Conservation (phyloP, 768 basidiomycete species). For the Boletus reticulatus region DNA sequence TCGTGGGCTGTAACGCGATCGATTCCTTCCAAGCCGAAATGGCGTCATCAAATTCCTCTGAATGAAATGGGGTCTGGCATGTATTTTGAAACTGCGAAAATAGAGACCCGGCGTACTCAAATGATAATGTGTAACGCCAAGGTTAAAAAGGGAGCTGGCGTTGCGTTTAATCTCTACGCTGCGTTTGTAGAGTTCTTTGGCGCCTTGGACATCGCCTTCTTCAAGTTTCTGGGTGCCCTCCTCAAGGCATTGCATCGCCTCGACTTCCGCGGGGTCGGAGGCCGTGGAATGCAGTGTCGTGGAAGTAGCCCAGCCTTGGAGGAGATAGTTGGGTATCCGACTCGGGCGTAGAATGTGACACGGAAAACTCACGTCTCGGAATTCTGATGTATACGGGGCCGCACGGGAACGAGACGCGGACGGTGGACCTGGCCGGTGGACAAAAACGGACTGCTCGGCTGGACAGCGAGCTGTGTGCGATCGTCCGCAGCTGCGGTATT, state of each 20-base stretch:
- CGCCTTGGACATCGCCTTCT: slow-evolving; percentile 80
- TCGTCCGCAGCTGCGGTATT: slow-evolving; percentile 23
- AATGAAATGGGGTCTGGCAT: slow-evolving; percentile 13
- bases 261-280: slow-evolving; percentile 77
- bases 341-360: slow-evolving; percentile 5
- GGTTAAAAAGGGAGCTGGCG: slow-evolving; percentile 81
- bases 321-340: slow-evolving; percentile 1
- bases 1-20: slow-evolving; percentile 75
- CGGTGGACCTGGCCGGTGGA: slow-evolving; percentile 18
- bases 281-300: slow-evolving; percentile 79
- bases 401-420: slow-evolving; percentile 7
- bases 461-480: slow-evolving; percentile 18
- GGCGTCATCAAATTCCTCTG: slow-evolving; percentile 87
- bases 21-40: slow-evolving; percentile 87
- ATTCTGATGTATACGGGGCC: slow-evolving; percentile 1
- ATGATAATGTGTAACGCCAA: slow-evolving; percentile 88
- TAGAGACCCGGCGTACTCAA: slow-evolving; percentile 55
- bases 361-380: slow-evolving; percentile 29
- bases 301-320: slow-evolving; percentile 71
- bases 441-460: slow-evolving; percentile 22
- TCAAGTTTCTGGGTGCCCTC: slow-evolving; percentile 82
- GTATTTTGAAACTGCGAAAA: slow-evolving; percentile 13
- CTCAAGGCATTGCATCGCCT: slow-evolving; percentile 77
- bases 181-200: slow-evolving; percentile 73
- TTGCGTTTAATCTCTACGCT: slow-evolving; percentile 79